phyloP scores from a whole-genome alignment of 2,329 filamentous ascomycete species.

The Talaromyces sp. region DNA sequence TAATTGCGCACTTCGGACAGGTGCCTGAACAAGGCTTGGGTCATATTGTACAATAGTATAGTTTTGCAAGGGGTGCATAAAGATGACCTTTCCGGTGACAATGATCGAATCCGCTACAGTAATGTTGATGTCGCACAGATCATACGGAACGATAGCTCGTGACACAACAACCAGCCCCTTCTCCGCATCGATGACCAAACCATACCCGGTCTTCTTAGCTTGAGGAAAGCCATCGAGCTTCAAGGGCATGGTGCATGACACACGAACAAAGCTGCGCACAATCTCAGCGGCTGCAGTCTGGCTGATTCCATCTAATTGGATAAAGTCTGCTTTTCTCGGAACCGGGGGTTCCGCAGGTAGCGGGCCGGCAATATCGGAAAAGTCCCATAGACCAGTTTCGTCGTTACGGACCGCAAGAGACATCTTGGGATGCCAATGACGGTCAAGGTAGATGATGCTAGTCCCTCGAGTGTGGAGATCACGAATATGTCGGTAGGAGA shows the following conservation, averaged over 20 bases:
- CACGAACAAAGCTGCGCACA: constrained; percentile 89
- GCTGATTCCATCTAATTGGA: constrained; percentile 82
- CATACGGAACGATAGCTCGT: constrained; percentile 88
- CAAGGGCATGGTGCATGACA: constrained; percentile 87
- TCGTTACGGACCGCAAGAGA: constrained; percentile 89
- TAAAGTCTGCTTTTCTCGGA: constrained; percentile 80
- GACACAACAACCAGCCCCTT: constrained; percentile 94
- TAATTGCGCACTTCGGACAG: constrained; percentile 82
- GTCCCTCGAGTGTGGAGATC: constrained; percentile 95
- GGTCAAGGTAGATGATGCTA: constrained; percentile 84
- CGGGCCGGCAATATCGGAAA: constrained; percentile 76
- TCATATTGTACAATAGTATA: constrained; percentile 96
- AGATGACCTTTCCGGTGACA: constrained; percentile 88
- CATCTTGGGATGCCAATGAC: constrained; percentile 96
- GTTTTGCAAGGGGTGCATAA: constrained; percentile 94
- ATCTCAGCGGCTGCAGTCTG: constrained; percentile 89
- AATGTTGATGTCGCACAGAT: constrained; percentile 92
- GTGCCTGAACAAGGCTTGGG: constrained; percentile 84
- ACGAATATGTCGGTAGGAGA: constrained; percentile 91
- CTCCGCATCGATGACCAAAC: constrained; percentile 93
- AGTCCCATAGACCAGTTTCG: constrained; percentile 87
- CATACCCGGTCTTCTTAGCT: constrained; percentile 90
- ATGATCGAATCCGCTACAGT: constrained; percentile 97
- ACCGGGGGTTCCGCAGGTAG: constrained; percentile 70
- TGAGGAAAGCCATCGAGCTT: constrained; percentile 98